phyloP scores from a whole-genome alignment of 2,329 filamentous ascomycete species.

The Trichoderma asperellum region DNA sequence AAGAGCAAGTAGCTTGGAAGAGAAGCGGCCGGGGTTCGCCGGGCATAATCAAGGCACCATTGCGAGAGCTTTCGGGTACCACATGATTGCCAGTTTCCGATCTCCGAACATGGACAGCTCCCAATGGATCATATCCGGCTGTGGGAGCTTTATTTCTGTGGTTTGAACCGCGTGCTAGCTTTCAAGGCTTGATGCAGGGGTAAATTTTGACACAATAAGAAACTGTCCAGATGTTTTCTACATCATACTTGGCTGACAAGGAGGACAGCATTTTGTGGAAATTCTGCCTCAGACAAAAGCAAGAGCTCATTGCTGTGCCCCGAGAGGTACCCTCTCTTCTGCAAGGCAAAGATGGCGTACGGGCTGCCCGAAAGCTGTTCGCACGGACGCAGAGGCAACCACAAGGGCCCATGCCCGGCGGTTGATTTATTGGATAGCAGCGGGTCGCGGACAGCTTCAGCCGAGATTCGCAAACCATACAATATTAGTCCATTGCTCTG shows the following conservation, averaged over 20 bases:
- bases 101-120: background rate
- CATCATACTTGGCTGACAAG: background rate
- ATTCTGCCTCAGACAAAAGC: background rate
- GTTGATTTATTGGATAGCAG: background rate
- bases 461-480: constrained; percentile 1
- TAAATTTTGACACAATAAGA: background rate
- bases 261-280: background rate
- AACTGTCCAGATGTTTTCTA: background rate
- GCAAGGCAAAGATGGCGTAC: background rate
- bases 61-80: background rate
- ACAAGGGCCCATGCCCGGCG: background rate
- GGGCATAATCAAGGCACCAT: background rate
- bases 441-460: background rate
- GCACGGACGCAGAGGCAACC: background rate
- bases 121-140: background rate
- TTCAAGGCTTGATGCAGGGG: background rate
- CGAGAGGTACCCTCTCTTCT: background rate
- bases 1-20: background rate
- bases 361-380: background rate
- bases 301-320: background rate
- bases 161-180: background rate
- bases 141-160: background rate
- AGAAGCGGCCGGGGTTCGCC: background rate
- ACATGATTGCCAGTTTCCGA: background rate
- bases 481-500: background rate